These are phyloP conservation scores for Geranium rotundifolium DNA, from an alignment of 345 rosid species.

Conservation along the genomic window DNA sequence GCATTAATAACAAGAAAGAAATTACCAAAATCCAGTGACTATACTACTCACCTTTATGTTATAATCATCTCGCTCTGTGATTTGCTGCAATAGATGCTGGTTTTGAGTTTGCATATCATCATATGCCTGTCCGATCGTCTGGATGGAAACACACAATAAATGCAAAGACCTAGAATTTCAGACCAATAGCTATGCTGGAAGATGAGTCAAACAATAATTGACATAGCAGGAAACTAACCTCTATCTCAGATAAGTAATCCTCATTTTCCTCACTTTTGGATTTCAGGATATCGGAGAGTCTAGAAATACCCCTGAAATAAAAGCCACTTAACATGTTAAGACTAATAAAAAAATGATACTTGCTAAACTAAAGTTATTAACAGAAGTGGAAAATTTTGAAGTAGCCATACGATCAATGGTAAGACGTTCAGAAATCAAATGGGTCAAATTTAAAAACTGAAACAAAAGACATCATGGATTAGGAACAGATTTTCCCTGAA, in stretches of 20 bases:
- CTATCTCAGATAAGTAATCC: constrained; percentile 81
- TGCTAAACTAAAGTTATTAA: too few relatives aligned
- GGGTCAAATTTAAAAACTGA: too few relatives aligned
- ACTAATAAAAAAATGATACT: neutral
- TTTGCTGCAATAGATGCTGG: constrained; percentile 87
- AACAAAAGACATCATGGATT: too few relatives aligned
- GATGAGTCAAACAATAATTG: constrained; percentile 2
- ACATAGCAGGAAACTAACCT: constrained; percentile 41
- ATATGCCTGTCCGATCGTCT: constrained; percentile 91
- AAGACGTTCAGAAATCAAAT: too few relatives aligned
- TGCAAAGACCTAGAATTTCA: constrained; percentile 11
- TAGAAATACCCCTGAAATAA: constrained; percentile 50
- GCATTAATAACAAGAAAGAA: constrained; percentile 1
- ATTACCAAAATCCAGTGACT: neutral
- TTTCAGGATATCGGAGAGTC: constrained; percentile 54
- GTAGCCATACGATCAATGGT: too few relatives aligned
- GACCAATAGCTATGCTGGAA: constrained; percentile 12
- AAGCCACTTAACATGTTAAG: constrained; percentile 5
- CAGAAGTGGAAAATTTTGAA: too few relatives aligned
- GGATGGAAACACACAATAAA: constrained; percentile 13
- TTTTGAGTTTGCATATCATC: constrained; percentile 94
- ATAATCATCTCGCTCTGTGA: constrained; percentile 95
- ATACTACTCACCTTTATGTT: constrained; percentile 66
- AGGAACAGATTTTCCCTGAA: too few relatives aligned
- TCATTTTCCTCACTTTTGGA: constrained; percentile 87